These are phyloP conservation scores for Xylaria sp. DNA, from an alignment of 2,329 filamentous ascomycete species.

Conservation along the genomic window DNA sequence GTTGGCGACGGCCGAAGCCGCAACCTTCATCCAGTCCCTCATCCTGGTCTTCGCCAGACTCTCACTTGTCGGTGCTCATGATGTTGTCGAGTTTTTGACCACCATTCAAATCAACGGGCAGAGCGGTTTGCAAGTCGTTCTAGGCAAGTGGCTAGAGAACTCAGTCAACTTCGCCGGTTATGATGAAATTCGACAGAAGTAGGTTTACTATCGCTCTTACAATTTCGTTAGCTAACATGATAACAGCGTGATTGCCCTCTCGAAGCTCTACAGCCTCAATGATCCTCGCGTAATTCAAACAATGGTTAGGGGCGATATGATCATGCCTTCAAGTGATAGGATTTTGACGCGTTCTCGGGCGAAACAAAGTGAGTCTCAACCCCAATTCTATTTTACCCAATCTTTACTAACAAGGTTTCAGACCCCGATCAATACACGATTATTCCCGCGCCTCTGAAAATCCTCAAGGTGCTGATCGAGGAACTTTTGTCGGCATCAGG, in stretches of 20 bases:
- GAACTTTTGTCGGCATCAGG: slow-evolving; percentile 85
- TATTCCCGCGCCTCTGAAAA: slow-evolving; percentile 88
- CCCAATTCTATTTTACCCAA: slow-evolving; percentile 20
- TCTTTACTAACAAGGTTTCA: slow-evolving; percentile 45
- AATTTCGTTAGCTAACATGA: slow-evolving; percentile 39
- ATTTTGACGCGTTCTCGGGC: slow-evolving; percentile 96
- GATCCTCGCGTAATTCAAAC: slow-evolving; percentile 80
- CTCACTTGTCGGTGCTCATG: slow-evolving; percentile 80
- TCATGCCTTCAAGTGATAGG: slow-evolving; percentile 76
- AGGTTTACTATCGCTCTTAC: slow-evolving; percentile 44
- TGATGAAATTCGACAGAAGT: slow-evolving; percentile 97
- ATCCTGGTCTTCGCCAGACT: slow-evolving; percentile 94
- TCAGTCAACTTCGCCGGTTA: slow-evolving; percentile 97
- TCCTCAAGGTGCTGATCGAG: slow-evolving; percentile 92
- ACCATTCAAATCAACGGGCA: slow-evolving; percentile 79
- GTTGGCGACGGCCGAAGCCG: slow-evolving; percentile 79
- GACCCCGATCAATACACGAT: slow-evolving; percentile 90
- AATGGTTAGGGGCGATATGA: slow-evolving; percentile 88
- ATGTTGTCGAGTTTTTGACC: slow-evolving; percentile 90
- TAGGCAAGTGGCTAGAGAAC: slow-evolving; percentile 96
- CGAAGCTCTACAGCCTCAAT: slow-evolving; percentile 86
- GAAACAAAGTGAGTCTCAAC: slow-evolving; percentile 68
- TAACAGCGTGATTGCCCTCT: slow-evolving; percentile 82
- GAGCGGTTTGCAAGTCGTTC: slow-evolving; percentile 85
- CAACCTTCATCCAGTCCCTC: slow-evolving; percentile 91